Conservation (phyloP, 129 eudicot genomes). For the Arctium minus region DNA sequence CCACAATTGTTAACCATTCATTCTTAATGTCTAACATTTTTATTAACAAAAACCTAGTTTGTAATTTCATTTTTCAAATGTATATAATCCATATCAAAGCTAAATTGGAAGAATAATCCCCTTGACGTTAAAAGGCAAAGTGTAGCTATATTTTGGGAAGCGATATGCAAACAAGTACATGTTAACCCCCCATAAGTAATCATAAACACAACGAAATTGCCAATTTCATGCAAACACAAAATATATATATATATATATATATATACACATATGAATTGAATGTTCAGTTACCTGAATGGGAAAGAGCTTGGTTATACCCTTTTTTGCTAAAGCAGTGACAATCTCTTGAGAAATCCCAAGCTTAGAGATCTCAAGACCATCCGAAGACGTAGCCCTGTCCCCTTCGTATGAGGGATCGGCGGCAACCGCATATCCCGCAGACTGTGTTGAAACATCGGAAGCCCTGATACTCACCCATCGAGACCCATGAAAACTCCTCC, state of each 20-base stretch:
- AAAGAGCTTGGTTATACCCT: slow-evolving; percentile 78
- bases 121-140: not conserved
- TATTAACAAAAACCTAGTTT: not conserved
- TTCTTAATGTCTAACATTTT: not conserved
- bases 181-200: not conserved
- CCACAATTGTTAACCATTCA: not conserved
- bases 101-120: not conserved
- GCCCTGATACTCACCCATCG: slow-evolving; percentile 28
- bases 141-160: not conserved
- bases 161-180: not conserved
- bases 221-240: not conserved
- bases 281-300: slow-evolving; percentile 71
- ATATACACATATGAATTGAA: not conserved
- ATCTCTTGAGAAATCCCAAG: slow-evolving; percentile 68
- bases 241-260: too few relatives aligned
- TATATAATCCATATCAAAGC: not conserved
- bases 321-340: slow-evolving; percentile 48
- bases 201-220: not conserved
- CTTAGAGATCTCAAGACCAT: slow-evolving; percentile 67
- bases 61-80: not conserved
- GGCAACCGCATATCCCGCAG: slow-evolving; percentile 50
- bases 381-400: slow-evolving; percentile 24
- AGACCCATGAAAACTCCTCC: slow-evolving; percentile 27
- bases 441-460: slow-evolving; percentile 32
- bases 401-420: slow-evolving; percentile 47